phyloP scores from a whole-genome alignment of 352 stramenopile species.

The Phytophthora uliginosa region DNA sequence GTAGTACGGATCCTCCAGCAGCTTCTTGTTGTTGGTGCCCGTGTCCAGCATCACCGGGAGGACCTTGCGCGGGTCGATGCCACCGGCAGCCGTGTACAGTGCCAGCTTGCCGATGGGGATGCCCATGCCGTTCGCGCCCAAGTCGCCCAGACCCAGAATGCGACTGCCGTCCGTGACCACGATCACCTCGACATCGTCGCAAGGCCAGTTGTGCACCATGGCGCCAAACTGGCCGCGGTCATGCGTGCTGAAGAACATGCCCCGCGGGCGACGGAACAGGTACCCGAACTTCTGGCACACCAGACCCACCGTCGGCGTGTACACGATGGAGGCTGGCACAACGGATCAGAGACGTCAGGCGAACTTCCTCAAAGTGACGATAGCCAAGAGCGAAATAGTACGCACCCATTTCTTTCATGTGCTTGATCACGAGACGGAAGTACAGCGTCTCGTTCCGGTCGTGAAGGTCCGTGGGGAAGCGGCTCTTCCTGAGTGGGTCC shows the following conservation, averaged over 20 bases:
- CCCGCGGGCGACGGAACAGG: slow-evolving; percentile 91
- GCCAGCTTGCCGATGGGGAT: slow-evolving; percentile 98
- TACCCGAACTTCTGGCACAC: slow-evolving; percentile 94
- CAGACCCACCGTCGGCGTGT: slow-evolving; percentile 97
- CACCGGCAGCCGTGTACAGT: slow-evolving; percentile 96
- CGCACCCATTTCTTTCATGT: slow-evolving; percentile 94
- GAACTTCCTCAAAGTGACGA: neutral
- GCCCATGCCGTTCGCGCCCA: slow-evolving; percentile 98
- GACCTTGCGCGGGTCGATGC: slow-evolving; percentile 95
- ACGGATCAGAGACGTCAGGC: neutral
- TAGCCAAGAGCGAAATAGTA: neutral
- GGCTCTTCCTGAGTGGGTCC: slow-evolving; percentile 93
- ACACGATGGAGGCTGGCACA: slow-evolving; percentile 94
- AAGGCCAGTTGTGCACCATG: slow-evolving; percentile 98
- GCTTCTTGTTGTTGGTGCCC: slow-evolving; percentile 96
- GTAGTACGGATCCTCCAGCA: slow-evolving; percentile 96
- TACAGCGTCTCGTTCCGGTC: slow-evolving; percentile 98
- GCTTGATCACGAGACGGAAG: slow-evolving; percentile 93
- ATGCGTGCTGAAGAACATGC: slow-evolving; percentile 96
- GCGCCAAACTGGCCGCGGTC: slow-evolving; percentile 92
- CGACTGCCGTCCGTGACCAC: slow-evolving; percentile 97
- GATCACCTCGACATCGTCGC: slow-evolving; percentile 97
- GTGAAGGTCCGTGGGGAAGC: slow-evolving; percentile 95
- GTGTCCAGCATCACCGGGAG: slow-evolving; percentile 97
- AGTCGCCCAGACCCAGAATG: slow-evolving; percentile 97